These are phyloP conservation scores for Yamadazyma phyllophila DNA, from an alignment of 805 yeast species.

Conservation along the genomic window DNA sequence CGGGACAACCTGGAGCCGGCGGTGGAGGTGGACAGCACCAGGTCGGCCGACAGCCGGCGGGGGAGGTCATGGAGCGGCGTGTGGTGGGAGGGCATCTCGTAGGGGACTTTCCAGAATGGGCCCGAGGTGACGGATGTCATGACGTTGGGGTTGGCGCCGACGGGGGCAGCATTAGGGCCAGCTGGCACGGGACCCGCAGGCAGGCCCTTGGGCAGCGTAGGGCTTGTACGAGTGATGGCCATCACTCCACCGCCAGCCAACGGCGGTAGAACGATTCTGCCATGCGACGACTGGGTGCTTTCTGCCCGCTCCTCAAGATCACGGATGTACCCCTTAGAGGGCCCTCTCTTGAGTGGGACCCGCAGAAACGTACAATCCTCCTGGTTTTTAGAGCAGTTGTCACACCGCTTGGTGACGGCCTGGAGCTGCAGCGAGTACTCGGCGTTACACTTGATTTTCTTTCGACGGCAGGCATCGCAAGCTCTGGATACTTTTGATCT, in stretches of 20 bases:
- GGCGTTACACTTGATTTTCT: constrained; percentile 72
- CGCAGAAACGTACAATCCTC: constrained; percentile 68
- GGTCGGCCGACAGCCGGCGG: constrained; percentile 1
- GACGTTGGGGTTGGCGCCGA: not conserved
- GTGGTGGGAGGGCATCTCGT: constrained; percentile 45
- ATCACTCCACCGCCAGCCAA: not conserved
- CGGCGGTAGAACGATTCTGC: constrained; percentile 30
- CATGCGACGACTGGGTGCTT: constrained; percentile 6
- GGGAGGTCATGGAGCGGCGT: constrained; percentile 23
- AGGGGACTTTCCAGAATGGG: constrained; percentile 65
- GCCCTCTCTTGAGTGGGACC: constrained; percentile 75
- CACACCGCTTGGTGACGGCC: constrained; percentile 52
- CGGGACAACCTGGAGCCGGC: not conserved
- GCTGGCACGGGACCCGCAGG: not conserved
- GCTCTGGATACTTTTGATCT: constrained; percentile 76
- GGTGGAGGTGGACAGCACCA: constrained; percentile 8
- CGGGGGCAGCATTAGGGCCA: constrained; percentile 3
- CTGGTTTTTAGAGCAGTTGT: constrained; percentile 58
- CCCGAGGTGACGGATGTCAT: constrained; percentile 14
- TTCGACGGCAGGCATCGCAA: constrained; percentile 76
- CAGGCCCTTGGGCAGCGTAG: not conserved
- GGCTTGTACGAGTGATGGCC: not conserved
- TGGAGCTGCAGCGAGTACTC: constrained; percentile 44
- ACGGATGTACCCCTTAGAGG: constrained; percentile 66
- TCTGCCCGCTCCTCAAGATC: constrained; percentile 40